Percentiles rank a stretch among this genome's conserved stretches.
These are phyloP conservation scores for Allium cepa DNA, from an alignment of 106 monocot species.

Conservation along the genomic window DNA sequence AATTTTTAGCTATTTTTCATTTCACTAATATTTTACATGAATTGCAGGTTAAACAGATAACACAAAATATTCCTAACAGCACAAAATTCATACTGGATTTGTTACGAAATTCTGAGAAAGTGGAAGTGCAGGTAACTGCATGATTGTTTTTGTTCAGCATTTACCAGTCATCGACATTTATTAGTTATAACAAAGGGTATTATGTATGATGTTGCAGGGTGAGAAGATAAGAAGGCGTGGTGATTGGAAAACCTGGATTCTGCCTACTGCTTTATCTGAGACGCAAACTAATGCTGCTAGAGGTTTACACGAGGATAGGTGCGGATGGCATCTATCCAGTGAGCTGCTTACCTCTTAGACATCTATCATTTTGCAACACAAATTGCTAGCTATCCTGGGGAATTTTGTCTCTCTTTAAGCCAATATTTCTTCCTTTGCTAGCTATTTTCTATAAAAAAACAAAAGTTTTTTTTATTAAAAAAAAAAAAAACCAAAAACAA, in stretches of 20 bases:
- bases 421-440: neutral
- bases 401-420: neutral
- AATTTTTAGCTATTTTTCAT: neutral
- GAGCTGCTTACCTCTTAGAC: too few relatives aligned
- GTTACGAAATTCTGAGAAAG: conserved; percentile 1
- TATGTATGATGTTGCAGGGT: neutral
- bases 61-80: conserved; percentile 3
- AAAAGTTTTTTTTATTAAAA: neutral
- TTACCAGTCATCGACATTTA: neutral
- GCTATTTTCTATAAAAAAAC: neutral
- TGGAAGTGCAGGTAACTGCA: conserved; percentile 10
- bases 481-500: neutral
- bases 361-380: too few relatives aligned
- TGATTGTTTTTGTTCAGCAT: neutral
- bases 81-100: conserved; percentile 3
- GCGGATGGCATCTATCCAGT: neutral
- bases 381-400: too few relatives aligned
- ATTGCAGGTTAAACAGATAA: conserved; percentile 3
- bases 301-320: neutral
- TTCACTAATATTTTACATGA: neutral
- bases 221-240: conserved; percentile 8
- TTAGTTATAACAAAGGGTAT: too few relatives aligned
- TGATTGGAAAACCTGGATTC: neutral
- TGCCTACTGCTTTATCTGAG: neutral
- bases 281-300: conserved; percentile 2